Conservation (phyloP, 306 rosid species). For the Pterocarpus macrocarpus region DNA sequence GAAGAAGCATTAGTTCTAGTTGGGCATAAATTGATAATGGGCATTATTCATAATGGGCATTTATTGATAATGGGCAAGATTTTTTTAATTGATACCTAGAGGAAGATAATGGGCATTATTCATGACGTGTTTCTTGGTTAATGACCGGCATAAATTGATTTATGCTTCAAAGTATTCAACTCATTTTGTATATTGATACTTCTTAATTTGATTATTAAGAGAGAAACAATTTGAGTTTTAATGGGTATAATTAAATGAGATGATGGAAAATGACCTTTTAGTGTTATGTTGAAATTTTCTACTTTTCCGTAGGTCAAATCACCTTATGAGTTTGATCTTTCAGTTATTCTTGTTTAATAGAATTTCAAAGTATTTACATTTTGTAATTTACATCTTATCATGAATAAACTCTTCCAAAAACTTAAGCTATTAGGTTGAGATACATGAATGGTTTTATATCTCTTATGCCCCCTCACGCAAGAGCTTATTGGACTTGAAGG, state of each 20-base stretch:
- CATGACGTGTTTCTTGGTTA: conserved; percentile 24
- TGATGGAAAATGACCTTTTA: conserved; percentile 22
- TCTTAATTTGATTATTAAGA: conserved; percentile 18
- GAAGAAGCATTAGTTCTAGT: conserved; percentile 18
- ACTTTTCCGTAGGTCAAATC: background rate
- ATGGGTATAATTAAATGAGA: conserved; percentile 1
- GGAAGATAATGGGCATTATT: conserved; percentile 20
- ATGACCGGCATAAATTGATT: conserved; percentile 20
- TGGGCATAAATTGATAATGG: conserved; percentile 20
- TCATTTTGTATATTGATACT: conserved; percentile 33
- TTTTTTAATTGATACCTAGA: conserved; percentile 26
- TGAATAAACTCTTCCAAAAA: too few species aligned
- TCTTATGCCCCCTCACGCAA: too few species aligned
- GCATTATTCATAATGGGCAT: conserved; percentile 19
- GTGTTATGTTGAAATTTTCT: conserved; percentile 15
- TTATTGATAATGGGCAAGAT: too few species aligned
- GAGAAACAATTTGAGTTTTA: background rate
- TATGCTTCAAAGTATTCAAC: conserved; percentile 17
- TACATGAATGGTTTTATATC: too few species aligned
- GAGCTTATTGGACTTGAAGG: too few species aligned
- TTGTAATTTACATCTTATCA: conserved; percentile 1
- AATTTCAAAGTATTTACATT: conserved; percentile 20
- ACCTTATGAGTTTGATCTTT: conserved; percentile 1
- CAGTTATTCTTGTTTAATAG: background rate
- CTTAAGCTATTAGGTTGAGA: too few species aligned